A percentile compares a stretch with the other conserved stretches of the same genome.
These are phyloP conservation scores for Solanum boliviense DNA, from an alignment of 257 asterid genomes.

Conservation along the genomic window DNA sequence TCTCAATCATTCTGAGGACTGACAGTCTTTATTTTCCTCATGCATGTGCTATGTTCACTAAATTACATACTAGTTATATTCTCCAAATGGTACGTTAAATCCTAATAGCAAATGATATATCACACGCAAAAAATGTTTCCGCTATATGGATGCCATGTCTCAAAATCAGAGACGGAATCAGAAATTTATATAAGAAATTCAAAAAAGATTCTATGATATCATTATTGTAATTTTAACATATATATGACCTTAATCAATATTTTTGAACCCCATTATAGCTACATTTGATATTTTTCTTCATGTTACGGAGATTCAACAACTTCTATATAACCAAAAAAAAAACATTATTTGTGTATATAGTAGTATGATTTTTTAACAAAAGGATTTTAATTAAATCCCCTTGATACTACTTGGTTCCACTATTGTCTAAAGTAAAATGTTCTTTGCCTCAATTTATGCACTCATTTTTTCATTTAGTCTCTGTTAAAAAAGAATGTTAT, in stretches of 20 bases:
- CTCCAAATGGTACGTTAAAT: not conserved
- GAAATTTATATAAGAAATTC: not conserved
- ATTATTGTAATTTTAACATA: not conserved
- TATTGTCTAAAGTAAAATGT: not conserved
- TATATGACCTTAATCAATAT: not conserved
- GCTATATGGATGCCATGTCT: not conserved
- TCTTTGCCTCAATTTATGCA: not conserved
- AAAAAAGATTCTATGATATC: not conserved
- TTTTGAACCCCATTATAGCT: not conserved
- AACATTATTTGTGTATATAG: not conserved
- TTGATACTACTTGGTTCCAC: not conserved
- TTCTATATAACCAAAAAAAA: not conserved
- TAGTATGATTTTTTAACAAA: not conserved
- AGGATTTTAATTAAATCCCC: not conserved
- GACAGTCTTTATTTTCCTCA: not conserved
- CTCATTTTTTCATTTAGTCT: not conserved
- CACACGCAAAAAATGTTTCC: not conserved
- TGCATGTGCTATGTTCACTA: not conserved
- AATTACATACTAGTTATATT: not conserved
- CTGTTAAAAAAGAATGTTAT: not conserved
- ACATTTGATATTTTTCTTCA: not conserved
- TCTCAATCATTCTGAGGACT: not conserved
- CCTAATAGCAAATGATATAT: not conserved
- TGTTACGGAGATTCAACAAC: not conserved
- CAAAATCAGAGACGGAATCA: too few species aligned